Evolutionary conservation across 345 rosid genomes (phyloP).

Genomic region (Eucalyptus coolabah): DNA sequence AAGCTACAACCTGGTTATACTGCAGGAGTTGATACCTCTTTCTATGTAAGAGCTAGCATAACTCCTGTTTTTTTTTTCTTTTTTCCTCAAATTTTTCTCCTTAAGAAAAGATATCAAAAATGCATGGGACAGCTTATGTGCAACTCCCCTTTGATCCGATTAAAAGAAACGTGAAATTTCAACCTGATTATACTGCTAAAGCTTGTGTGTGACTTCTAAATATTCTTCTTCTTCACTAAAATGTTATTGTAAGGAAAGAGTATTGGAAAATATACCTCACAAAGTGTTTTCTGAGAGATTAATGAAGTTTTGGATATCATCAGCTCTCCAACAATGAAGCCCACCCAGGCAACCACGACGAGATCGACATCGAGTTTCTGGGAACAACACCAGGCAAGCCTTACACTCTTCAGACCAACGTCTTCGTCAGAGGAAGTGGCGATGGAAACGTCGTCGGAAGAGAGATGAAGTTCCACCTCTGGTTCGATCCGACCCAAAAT

Average conservation of each 20-base stretch:
- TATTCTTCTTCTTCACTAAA: background rate
- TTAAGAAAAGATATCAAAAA: background rate
- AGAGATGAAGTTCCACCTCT: slow-evolving; percentile 65
- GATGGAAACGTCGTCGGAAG: slow-evolving; percentile 68
- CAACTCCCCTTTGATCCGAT: background rate
- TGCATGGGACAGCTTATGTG: background rate
- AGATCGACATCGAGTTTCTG: slow-evolving; percentile 79
- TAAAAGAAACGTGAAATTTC: background rate
- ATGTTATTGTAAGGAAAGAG: background rate
- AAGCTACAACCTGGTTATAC: slow-evolving; percentile 90
- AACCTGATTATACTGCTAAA: background rate
- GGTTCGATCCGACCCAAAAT: slow-evolving; percentile 89
- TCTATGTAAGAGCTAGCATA: slow-evolving; percentile 40
- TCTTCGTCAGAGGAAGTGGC: slow-evolving; percentile 84
- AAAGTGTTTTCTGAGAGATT: background rate
- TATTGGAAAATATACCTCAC: background rate
- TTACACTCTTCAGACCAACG: slow-evolving; percentile 83
- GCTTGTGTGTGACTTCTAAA: background rate
- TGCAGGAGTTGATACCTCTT: slow-evolving; percentile 83
- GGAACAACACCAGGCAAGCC: slow-evolving; percentile 71
- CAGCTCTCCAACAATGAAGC: slow-evolving; percentile 89
- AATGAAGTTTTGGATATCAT: background rate
- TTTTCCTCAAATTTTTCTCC: background rate
- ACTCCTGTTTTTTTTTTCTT: background rate
- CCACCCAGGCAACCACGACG: slow-evolving; percentile 80